Conservation (phyloP, 164 flowering plant genomes). For the Nelumbo lutea region DNA sequence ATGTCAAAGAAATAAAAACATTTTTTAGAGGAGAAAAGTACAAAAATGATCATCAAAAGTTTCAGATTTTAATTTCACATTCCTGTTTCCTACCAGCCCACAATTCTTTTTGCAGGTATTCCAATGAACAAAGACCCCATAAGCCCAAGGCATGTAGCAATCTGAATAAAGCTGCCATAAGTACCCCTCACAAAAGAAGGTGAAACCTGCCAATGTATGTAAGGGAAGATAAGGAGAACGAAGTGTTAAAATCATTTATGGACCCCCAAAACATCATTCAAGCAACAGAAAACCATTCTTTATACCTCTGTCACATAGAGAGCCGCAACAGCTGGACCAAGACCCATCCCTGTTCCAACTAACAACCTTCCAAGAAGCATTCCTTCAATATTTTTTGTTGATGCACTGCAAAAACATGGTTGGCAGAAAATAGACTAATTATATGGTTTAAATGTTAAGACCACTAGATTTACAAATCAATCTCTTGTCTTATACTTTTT, state of each 20-base stretch:
- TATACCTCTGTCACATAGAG: slow-evolving; percentile 74
- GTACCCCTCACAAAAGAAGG: slow-evolving; percentile 93
- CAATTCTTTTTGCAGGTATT: slow-evolving; percentile 63
- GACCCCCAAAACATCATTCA: background rate
- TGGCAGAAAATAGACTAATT: background rate
- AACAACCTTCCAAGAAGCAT: slow-evolving; percentile 74
- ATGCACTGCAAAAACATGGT: slow-evolving; percentile 40
- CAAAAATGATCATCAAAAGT: background rate
- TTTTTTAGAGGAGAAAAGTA: background rate
- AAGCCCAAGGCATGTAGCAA: slow-evolving; percentile 93
- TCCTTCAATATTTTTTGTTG: slow-evolving; percentile 41
- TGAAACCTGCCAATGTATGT: slow-evolving; percentile 25
- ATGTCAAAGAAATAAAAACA: background rate
- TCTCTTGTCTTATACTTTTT: background rate
- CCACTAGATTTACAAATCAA: background rate
- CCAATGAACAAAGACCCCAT: slow-evolving; percentile 73
- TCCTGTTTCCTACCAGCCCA: slow-evolving; percentile 63
- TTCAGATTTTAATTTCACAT: background rate
- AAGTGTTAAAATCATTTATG: background rate
- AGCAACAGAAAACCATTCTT: background rate
- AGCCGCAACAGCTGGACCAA: slow-evolving; percentile 66
- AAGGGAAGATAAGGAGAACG: background rate
- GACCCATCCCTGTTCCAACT: slow-evolving; percentile 76
- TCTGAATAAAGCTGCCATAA: slow-evolving; percentile 91
- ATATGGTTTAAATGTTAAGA: background rate